These are phyloP conservation scores for Basipetospora sp. DNA, from an alignment of 2,329 filamentous ascomycete genomes.

Conservation along the genomic window DNA sequence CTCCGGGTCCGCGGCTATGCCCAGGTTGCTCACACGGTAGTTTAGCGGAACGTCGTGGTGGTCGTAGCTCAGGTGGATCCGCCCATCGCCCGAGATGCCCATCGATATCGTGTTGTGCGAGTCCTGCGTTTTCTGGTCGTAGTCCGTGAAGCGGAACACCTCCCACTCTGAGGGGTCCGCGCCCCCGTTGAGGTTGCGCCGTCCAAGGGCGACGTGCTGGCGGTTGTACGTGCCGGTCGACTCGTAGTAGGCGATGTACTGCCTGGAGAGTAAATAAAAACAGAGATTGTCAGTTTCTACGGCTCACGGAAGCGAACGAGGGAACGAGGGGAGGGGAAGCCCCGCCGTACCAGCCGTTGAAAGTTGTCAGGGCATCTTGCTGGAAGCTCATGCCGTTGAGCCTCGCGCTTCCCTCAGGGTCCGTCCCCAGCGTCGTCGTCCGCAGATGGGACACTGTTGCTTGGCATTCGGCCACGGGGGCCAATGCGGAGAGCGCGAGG, in stretches of 20 bases:
- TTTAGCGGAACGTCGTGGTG: conserved; percentile 13
- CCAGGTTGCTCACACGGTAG: conserved; percentile 9
- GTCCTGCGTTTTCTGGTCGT: conserved; percentile 11
- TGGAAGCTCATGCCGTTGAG: conserved; percentile 12
- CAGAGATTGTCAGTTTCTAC: background rate
- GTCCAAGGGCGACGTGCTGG: conserved; percentile 10
- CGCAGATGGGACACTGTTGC: conserved; percentile 1
- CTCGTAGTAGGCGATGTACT: conserved; percentile 12
- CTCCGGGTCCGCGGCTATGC: conserved; percentile 7
- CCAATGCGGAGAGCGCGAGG: too few relatives aligned
- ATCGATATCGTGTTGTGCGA: conserved; percentile 12
- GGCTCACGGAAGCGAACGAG: background rate
- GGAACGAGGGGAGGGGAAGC: background rate
- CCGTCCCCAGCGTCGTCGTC: conserved; percentile 7
- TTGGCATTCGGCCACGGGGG: too few relatives aligned
- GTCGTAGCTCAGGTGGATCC: conserved; percentile 12
- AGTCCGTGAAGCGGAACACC: conserved; percentile 11
- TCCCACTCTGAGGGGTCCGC: conserved; percentile 8
- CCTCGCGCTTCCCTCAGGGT: conserved; percentile 9
- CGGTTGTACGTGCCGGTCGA: conserved; percentile 9
- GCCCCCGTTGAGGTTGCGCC: conserved; percentile 7
- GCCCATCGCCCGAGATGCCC: conserved; percentile 11
- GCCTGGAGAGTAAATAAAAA: conserved; percentile 1
- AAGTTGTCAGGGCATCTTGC: conserved; percentile 10
- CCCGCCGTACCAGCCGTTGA: conserved; percentile 7